Base-by-base conservation (phyloP, 2,329 filamentous ascomycete genomes). In the Xylariales sp. region DNA sequence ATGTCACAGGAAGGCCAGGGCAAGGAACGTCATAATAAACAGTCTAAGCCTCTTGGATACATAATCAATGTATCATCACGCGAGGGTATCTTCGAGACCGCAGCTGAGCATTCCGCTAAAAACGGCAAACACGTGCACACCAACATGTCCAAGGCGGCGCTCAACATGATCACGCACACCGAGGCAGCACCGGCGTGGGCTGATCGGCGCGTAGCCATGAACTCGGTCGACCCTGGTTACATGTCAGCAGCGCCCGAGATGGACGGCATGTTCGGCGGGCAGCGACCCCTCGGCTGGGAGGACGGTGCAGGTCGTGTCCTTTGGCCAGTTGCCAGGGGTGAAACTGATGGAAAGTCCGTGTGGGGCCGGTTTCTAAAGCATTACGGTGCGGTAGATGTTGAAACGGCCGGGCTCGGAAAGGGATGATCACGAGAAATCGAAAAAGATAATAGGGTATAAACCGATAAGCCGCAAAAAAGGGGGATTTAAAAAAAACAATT, bases 121-220 rank as follows among this genome's bases (percentile, higher is more conserved):
- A 43, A 37, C 1, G 59, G 61, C 6, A 46, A 50, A 25, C 59
- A 65, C 31, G 59, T 62, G 7, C 59, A 64, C 42, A 65, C 60
- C 8, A 62, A 64, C 42, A 63, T 63, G 56, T 59, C 57, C 15
- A 65, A 66, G 33, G 61, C 62, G 6, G 60, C 56, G 2, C 52
- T 66, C 12, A 63, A 63, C 45, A 65, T 65, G 60, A 59, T 64
- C 30, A 65, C 62, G 1, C 57, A 64, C 42, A 63, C 60, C 0
- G 60, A 65, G 34, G 55, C 58, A 5, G 42, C 40, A 0, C 27
- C 33, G 5, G 49, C 54, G 2, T 65, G 61, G 62, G 35, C 45
- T 15, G 44, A 37, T 2, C 43, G 50, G 8, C 29, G 46, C 11
- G 53, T 63, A 15, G 59, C 56, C 4, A 62, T 65, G 49, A 65